Conservation (phyloP, 805 yeast species). For the Kodamaea lidongshanica region DNA sequence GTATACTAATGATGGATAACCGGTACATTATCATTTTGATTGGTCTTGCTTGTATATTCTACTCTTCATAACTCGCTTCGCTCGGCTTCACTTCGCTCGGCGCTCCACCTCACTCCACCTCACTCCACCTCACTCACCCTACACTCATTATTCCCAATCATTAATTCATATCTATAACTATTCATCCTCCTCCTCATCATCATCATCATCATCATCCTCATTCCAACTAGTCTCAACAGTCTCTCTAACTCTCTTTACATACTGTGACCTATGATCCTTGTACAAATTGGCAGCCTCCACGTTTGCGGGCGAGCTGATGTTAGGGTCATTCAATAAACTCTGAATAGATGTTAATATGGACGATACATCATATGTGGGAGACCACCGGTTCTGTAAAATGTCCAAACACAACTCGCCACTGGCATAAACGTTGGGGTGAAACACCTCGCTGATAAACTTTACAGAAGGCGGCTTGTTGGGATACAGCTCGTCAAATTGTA, state of each 20-base stretch:
- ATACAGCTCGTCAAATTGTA: conserved; percentile 93
- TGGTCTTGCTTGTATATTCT: too few relatives aligned
- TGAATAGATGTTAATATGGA: conserved; percentile 92
- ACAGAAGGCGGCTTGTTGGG: conserved; percentile 97
- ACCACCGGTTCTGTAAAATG: conserved; percentile 95
- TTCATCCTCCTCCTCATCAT: conserved; percentile 32
- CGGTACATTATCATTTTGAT: too few relatives aligned
- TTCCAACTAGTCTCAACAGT: conserved; percentile 95
- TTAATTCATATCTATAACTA: conserved; percentile 4
- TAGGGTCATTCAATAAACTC: conserved; percentile 89
- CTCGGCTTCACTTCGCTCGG: too few relatives aligned
- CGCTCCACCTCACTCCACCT: too few relatives aligned
- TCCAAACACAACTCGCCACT: conserved; percentile 93
- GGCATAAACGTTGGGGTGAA: conserved; percentile 96
- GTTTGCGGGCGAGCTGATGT: conserved; percentile 93
- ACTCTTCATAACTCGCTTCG: conserved; percentile 4
- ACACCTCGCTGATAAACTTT: conserved; percentile 87
- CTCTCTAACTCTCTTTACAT: conserved; percentile 83
- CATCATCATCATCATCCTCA: conserved; percentile 63
- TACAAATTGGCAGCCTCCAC: conserved; percentile 96
- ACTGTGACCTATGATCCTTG: conserved; percentile 91
- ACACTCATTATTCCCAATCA: too few relatives aligned
- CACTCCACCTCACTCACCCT: too few relatives aligned
- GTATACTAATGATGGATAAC: too few relatives aligned
- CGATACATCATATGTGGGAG: conserved; percentile 96